Evolutionary conservation across 352 stramenopile genomes (phyloP).

Genomic region (Pythium sp.): DNA sequence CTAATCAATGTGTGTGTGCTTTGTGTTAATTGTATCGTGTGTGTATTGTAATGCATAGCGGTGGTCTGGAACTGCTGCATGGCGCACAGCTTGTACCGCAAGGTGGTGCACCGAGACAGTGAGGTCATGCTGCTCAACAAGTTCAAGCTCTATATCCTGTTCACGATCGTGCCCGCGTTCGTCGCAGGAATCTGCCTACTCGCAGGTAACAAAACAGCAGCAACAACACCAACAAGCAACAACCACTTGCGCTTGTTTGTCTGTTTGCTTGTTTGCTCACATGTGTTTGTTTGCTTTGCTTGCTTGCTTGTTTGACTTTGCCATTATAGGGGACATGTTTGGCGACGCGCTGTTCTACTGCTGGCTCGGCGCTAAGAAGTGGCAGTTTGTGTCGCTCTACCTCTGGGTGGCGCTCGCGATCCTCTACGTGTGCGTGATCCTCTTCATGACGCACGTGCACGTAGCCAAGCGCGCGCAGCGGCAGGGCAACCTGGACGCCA

Average conservation of each 20-base stretch:
- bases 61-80: constrained; percentile 73
- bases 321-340: constrained; percentile 18
- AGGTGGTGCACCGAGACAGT: constrained; percentile 65
- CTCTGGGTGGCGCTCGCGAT: constrained; percentile 59
- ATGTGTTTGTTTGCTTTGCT: neutral
- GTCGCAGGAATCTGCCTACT: constrained; percentile 35
- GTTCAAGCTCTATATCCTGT: constrained; percentile 55
- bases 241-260: neutral
- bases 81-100: constrained; percentile 69
- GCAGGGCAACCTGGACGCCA: constrained; percentile 58
- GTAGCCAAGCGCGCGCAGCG: constrained; percentile 36
- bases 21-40: neutral
- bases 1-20: neutral
- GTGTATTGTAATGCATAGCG: constrained; percentile 18
- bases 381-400: constrained; percentile 63
- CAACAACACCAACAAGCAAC: too few species aligned
- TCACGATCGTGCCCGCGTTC: constrained; percentile 45
- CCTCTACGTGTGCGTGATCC: constrained; percentile 64
- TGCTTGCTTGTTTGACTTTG: constrained; percentile 4
- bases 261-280: neutral
- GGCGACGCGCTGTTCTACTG: constrained; percentile 73
- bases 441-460: constrained; percentile 58
- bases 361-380: constrained; percentile 50
- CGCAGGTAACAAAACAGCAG: constrained; percentile 18
- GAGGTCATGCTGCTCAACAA: constrained; percentile 55